These are phyloP conservation scores for Punica granatum DNA, from an alignment of 345 rosid species.

Conservation along the genomic window DNA sequence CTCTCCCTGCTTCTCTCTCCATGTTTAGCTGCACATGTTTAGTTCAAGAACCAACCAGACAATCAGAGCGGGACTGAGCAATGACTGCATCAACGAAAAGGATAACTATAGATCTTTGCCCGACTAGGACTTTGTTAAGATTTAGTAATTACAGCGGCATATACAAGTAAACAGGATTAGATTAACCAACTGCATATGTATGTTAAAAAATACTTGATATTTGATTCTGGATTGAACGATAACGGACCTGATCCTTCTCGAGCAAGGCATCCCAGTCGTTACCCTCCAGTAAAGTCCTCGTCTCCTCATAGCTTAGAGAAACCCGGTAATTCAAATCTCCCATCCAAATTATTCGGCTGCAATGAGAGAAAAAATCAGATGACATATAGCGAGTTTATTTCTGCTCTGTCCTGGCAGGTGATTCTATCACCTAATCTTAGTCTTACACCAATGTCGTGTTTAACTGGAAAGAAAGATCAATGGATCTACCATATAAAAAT, in stretches of 20 bases:
- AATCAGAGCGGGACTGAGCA: too few relatives aligned
- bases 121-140: too few relatives aligned
- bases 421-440: neutral
- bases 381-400: neutral
- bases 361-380: neutral
- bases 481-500: too few relatives aligned
- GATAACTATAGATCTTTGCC: too few relatives aligned
- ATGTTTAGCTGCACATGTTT: constrained; percentile 45
- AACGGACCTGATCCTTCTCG: constrained; percentile 79
- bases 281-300: constrained; percentile 55
- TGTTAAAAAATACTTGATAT: neutral
- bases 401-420: neutral
- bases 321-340: constrained; percentile 91
- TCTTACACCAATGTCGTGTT: too few relatives aligned
- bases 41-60: neutral
- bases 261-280: constrained; percentile 79
- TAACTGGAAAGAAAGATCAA: too few relatives aligned
- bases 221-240: neutral
- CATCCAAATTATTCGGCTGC: constrained; percentile 87
- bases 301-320: constrained; percentile 74
- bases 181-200: too few relatives aligned
- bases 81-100: too few relatives aligned
- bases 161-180: too few relatives aligned
- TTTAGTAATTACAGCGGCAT: neutral
- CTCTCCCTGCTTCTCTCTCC: constrained; percentile 90